Conservation (phyloP, 2,329 filamentous ascomycete genomes). For the Cercospora sp. region DNA sequence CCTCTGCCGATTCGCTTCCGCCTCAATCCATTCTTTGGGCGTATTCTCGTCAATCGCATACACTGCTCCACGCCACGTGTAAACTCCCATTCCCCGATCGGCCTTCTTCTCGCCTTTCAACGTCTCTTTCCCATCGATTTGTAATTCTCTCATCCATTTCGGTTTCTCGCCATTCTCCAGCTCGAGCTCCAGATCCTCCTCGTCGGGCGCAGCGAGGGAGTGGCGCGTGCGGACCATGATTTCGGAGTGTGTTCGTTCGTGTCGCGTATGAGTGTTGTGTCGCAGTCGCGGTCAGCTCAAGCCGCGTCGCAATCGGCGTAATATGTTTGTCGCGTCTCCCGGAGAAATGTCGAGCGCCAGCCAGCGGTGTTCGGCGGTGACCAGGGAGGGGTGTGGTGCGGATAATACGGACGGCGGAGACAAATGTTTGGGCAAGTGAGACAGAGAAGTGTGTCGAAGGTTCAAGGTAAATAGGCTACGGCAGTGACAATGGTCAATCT, state of each 20-base stretch:
- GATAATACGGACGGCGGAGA: no score
- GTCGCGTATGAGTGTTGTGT: neutral
- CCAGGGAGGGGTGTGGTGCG: no score
- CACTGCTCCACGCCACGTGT: constrained; percentile 24
- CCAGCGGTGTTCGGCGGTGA: no score
- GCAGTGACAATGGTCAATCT: no score
- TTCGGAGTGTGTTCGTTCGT: neutral
- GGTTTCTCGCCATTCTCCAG: constrained; percentile 9
- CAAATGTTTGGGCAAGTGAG: no score
- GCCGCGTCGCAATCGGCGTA: no score
- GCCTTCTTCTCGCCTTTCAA: constrained; percentile 18
- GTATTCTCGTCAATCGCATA: constrained; percentile 26
- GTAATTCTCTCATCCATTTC: constrained; percentile 14
- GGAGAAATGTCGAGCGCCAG: no score
- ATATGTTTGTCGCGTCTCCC: no score
- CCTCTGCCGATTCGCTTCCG: constrained; percentile 14
- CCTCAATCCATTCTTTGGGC: constrained; percentile 25
- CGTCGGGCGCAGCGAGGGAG: neutral
- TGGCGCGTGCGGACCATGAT: constrained; percentile 17
- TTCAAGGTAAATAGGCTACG: no score
- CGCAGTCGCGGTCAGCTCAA: neutral
- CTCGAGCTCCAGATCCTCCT: constrained; percentile 1
- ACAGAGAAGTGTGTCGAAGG: no score
- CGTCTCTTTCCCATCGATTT: constrained; percentile 22
- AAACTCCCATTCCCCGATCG: neutral